Conservation (phyloP, 2,329 filamentous ascomycete species). For the Cladosporium halotolerans region DNA sequence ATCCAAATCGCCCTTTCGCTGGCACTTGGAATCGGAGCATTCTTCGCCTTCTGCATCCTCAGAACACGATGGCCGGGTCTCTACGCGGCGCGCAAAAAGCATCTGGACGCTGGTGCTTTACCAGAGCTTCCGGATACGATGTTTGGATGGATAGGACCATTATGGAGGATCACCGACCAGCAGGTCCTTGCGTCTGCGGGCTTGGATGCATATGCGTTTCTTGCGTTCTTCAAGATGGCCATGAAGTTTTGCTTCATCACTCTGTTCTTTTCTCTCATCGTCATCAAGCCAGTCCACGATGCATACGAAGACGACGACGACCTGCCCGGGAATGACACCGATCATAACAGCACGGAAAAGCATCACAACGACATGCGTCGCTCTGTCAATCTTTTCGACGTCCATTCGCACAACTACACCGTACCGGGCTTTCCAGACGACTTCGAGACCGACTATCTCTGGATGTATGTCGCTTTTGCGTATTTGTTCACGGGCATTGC, state of each 20-base stretch:
- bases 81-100: slow-evolving; percentile 81
- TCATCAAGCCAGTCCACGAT: slow-evolving; percentile 82
- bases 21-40: slow-evolving; percentile 62
- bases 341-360: slow-evolving; percentile 22
- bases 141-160: slow-evolving; percentile 85
- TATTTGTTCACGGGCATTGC: slow-evolving; percentile 84
- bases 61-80: slow-evolving; percentile 87
- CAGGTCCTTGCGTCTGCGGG: slow-evolving; percentile 86
- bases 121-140: slow-evolving; percentile 77
- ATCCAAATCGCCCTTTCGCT: slow-evolving; percentile 68
- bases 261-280: slow-evolving; percentile 70
- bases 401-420: slow-evolving; percentile 11
- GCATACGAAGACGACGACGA: slow-evolving; percentile 49
- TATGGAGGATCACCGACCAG: slow-evolving; percentile 81
- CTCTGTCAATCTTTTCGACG: slow-evolving; percentile 14
- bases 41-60: slow-evolving; percentile 71
- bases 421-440: slow-evolving; percentile 15
- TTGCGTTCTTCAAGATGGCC: slow-evolving; percentile 93
- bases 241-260: slow-evolving; percentile 74
- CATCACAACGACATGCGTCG: slow-evolving; percentile 15
- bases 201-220: slow-evolving; percentile 90
- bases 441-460: slow-evolving; percentile 58
- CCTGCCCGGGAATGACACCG: background rate
- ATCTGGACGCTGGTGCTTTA: slow-evolving; percentile 59
- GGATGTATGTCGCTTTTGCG: slow-evolving; percentile 91